Percentiles rank a stretch among this genome's conserved stretches.
Evolutionary conservation across 1,284 basidiomycete genomes (phyloP).

Genomic region (Lentinus polychrous): DNA sequence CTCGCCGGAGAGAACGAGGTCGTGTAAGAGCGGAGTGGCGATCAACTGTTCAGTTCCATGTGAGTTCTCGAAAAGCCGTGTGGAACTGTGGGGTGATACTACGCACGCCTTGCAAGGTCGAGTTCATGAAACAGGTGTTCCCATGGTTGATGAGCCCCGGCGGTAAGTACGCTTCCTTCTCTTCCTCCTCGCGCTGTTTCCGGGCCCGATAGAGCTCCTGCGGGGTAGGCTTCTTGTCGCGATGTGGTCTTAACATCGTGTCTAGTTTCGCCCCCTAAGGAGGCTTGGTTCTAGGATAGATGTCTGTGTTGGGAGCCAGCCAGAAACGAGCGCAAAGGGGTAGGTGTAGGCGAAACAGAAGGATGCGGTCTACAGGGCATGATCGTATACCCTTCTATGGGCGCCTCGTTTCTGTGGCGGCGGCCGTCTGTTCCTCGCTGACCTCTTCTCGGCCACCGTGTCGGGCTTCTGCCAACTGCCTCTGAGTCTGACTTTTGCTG

Average conservation of each 20-base stretch:
- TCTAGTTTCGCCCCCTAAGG: neutral
- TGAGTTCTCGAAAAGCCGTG: neutral
- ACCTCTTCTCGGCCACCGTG: no score
- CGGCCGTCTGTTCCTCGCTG: no score
- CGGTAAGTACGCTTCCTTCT: conserved; percentile 50
- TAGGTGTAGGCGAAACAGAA: no score
- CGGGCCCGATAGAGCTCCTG: conserved; percentile 57
- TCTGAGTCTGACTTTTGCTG: no score
- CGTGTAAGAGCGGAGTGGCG: conserved; percentile 55
- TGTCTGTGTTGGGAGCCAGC: no score
- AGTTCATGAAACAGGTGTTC: conserved; percentile 93
- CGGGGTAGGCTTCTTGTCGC: conserved; percentile 42
- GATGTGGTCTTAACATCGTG: conserved; percentile 43
- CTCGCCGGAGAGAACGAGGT: conserved; percentile 51
- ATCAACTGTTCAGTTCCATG: conserved; percentile 39
- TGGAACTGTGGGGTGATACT: neutral
- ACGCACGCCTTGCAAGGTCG: conserved; percentile 64
- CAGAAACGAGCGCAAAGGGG: no score
- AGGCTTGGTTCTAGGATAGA: no score
- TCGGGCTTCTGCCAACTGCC: no score
- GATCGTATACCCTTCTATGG: no score
- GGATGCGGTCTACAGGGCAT: no score
- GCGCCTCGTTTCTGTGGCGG: no score
- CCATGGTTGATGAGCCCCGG: conserved; percentile 82
- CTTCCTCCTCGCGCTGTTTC: conserved; percentile 55